These are phyloP conservation scores for Galerina marginata DNA, from an alignment of 768 basidiomycete species.

Conservation along the genomic window DNA sequence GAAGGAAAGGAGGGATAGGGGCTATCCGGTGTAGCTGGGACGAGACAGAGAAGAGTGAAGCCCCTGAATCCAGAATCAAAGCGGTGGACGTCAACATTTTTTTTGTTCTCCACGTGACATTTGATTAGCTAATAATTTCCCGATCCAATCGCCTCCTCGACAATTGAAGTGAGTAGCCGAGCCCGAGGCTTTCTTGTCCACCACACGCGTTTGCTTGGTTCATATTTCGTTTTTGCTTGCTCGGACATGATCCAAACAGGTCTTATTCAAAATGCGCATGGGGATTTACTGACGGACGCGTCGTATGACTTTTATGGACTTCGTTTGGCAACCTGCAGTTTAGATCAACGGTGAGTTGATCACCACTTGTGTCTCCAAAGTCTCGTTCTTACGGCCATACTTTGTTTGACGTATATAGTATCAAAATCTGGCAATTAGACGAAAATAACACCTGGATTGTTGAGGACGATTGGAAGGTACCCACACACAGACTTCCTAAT, in stretches of 20 bases:
- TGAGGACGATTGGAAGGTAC: slow-evolving; percentile 92
- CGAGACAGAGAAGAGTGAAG: slow-evolving; percentile 16
- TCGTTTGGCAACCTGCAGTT: slow-evolving; percentile 77
- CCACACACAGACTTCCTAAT: slow-evolving; percentile 17
- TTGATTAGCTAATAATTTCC: slow-evolving; percentile 11
- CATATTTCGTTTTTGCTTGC: too few relatives aligned
- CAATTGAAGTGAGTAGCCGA: too few relatives aligned
- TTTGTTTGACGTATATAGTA: slow-evolving; percentile 46
- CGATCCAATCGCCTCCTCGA: background rate
- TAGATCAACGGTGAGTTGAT: slow-evolving; percentile 73
- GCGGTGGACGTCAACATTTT: slow-evolving; percentile 16
- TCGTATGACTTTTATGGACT: slow-evolving; percentile 92
- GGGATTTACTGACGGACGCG: slow-evolving; percentile 83
- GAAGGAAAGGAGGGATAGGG: slow-evolving; percentile 19
- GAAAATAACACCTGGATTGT: slow-evolving; percentile 79
- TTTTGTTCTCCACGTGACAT: slow-evolving; percentile 21
- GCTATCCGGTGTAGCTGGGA: slow-evolving; percentile 12
- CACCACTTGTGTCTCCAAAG: background rate
- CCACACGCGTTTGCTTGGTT: too few relatives aligned
- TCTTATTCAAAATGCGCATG: slow-evolving; percentile 78
- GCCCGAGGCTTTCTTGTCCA: too few relatives aligned
- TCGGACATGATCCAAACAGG: slow-evolving; percentile 76
- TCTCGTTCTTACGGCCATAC: slow-evolving; percentile 16
- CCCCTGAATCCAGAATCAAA: slow-evolving; percentile 20
- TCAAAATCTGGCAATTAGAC: slow-evolving; percentile 86